These are phyloP conservation scores for Cryphonectria radicalis DNA, from an alignment of 2,329 filamentous ascomycete genomes.

Conservation along the genomic window DNA sequence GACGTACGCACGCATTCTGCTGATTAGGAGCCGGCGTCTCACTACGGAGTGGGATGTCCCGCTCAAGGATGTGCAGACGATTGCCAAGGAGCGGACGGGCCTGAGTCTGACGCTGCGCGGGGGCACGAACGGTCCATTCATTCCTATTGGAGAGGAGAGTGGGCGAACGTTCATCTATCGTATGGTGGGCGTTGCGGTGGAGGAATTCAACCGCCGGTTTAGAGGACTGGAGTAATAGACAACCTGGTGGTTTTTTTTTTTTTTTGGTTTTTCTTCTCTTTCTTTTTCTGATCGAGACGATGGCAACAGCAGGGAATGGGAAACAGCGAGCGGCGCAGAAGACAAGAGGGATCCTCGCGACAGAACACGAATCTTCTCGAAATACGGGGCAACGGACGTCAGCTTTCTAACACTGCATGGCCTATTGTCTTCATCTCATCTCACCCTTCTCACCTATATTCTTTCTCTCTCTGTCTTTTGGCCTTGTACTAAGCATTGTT, in stretches of 20 bases:
- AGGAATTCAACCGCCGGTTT: slow-evolving; percentile 69
- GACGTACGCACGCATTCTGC: slow-evolving; percentile 84
- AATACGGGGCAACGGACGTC: background rate
- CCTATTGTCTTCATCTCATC: background rate
- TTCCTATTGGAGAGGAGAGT: slow-evolving; percentile 90
- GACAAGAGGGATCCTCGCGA: background rate
- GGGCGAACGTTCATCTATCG: slow-evolving; percentile 65
- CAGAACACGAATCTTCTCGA: background rate
- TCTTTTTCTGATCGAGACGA: background rate
- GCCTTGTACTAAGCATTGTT: slow-evolving; percentile 1
- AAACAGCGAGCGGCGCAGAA: background rate
- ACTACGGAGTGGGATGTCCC: slow-evolving; percentile 95
- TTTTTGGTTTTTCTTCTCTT: too few species aligned
- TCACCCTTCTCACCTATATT: background rate
- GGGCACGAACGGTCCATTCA: slow-evolving; percentile 90
- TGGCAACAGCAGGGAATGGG: background rate
- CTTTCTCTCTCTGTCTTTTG: background rate
- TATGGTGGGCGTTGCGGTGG: slow-evolving; percentile 68
- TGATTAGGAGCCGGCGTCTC: slow-evolving; percentile 84
- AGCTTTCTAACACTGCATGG: background rate
- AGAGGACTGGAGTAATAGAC: slow-evolving; percentile 47
- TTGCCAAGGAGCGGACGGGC: slow-evolving; percentile 93
- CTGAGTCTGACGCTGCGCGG: slow-evolving; percentile 87
- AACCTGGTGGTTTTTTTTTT: too few species aligned
- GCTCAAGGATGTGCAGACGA: slow-evolving; percentile 94